A percentile compares a stretch with the other conserved stretches of the same genome.
phyloP scores from a whole-genome alignment of 2,329 filamentous ascomycete genomes.

The Nemania bipapillata region DNA sequence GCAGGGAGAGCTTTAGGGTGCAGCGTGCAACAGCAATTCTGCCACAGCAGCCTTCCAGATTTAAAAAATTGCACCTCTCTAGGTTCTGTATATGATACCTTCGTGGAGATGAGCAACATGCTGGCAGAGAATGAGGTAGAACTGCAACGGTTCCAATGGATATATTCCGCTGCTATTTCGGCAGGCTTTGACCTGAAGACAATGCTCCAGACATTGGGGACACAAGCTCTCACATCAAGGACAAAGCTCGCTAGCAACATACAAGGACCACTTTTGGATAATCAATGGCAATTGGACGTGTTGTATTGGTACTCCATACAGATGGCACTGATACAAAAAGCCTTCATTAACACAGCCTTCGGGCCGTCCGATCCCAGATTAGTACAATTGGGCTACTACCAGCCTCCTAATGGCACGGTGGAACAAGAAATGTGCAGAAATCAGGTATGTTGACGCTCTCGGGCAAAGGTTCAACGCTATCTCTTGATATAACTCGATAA shows the following conservation, averaged over 20 bases:
- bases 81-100: background rate
- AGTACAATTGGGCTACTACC: no score
- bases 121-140: no score
- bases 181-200: no score
- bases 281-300: constrained; percentile 11
- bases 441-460: background rate
- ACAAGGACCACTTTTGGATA: background rate
- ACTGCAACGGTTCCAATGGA: no score
- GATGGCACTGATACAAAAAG: background rate
- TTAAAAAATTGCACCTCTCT: background rate
- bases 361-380: background rate
- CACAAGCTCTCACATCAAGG: no score
- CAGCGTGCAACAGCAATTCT: background rate
- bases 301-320: background rate
- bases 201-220: no score
- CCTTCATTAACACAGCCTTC: background rate
- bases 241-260: no score
- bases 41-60: background rate
- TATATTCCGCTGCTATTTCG: no score
- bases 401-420: background rate
- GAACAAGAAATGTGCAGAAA: background rate
- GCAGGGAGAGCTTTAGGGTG: background rate
- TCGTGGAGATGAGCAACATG: background rate
- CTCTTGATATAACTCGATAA: no score
- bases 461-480: no score